Base-by-base conservation (phyloP, 441 rosid species). In the Croton setiger region DNA sequence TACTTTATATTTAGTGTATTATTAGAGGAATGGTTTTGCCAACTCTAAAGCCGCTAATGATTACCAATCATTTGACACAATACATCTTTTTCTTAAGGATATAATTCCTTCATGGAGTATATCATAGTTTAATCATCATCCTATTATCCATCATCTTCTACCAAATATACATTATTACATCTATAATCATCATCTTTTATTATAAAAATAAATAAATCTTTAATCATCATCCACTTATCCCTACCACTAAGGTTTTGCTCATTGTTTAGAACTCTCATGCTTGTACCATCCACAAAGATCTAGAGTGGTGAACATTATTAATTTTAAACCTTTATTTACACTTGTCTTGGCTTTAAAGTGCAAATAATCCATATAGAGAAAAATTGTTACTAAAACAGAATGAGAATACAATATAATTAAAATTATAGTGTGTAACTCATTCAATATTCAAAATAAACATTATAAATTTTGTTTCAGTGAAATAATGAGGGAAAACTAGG, bases 1-100 rank as follows among this genome's bases (percentile, higher is more conserved):
- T 36, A 36, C 39, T 36, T 5, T 36, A 36, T 36, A 36, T 36
- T 2, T 36, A 36, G 9, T 23, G 41, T 39, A 17, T 59, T 47
- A 51, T 10, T 11, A 33, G 45, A 41, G 10, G 54, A 27, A 67
- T 67, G 36, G 55, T 15, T 27, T 0, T 66, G 71, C 71, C 71
- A 43, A 56, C 71, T 43, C 63, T 67, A 67, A 67, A 67, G 54
- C 39, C 0, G 37, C 62, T 64, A n/a, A 63, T 74, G 68, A 67
- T 68, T 68, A 23, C 76, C 21, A 60, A 57, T 74, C 69, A 63
- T 73, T 53, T 21, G 18, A 10, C 3, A 3, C 27, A 44, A 15
- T 20, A 21, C 4, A 35, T 59, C 43, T 0, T 7, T 52, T 0
- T 7, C 9, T 37, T 39, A 37, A 39, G 48, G 15, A 58, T 33